Evolutionary conservation across 2,329 filamentous ascomycete genomes (phyloP), one percentile per base, ranked within the genome.

Genomic region (Penicillium oxalicum): DNA sequence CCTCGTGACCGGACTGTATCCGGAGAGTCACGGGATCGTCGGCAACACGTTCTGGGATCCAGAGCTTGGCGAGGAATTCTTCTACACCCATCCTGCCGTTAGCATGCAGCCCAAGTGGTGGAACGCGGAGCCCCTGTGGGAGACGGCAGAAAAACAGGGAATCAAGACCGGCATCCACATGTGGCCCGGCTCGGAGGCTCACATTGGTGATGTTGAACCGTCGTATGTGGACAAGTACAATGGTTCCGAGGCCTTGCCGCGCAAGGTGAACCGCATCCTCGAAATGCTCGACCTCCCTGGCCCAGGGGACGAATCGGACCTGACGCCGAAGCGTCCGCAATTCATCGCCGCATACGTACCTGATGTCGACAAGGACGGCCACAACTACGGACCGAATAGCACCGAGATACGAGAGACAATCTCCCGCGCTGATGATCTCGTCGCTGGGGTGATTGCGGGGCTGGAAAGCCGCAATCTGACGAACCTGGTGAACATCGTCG

Each of bases 151-250:
- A 72, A 81, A 80, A 49, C 86, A 89, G 58, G 86, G 86, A 5
- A 76, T 94, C 29, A 80, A 81, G 48, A 83, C 84, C 28, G 93
- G 89, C 0, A 83, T 98, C 26, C 93, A 98, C 67, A 98, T 98
- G 93, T 98, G 93, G 93, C 93, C 93, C 1, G 93, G 93, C 2
- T 94, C 88, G 38, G 93, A 98, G 71, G 91, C 91, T 5, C 84
- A 89, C 65, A 86, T 95, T 52, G 77, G 82, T 9, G 75, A 78
- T n/a, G 74, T 84, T 13, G 83, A 91, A 54, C 88, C 91, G 2
- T 84, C 82, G 8, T 88, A 88, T 61, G 68, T 97, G 42, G 93
- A 97, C 71, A 85, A 83, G 60, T 98, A 81, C 72, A 91, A 95
- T 58, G 84, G 82, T 7, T 79, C 84, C 0, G 91, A 96, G 70